A percentile compares a stretch with the other conserved stretches of the same genome.
These are phyloP conservation scores for Neocatenulostroma microsporum DNA, from an alignment of 2,329 filamentous ascomycete genomes.

Conservation along the genomic window DNA sequence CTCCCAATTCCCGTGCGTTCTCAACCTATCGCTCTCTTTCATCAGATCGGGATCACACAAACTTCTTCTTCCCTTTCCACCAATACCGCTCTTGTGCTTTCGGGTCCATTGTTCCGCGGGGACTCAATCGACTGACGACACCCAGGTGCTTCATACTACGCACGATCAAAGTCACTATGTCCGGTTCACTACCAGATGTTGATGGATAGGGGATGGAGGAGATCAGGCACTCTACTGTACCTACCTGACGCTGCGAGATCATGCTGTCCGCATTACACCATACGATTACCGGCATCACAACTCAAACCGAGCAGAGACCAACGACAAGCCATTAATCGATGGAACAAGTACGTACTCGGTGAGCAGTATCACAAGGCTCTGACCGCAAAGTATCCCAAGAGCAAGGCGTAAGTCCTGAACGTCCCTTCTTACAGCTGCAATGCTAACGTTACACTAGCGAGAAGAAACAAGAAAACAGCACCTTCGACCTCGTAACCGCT, in stretches of 20 bases:
- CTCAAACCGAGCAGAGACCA: conserved; percentile 66
- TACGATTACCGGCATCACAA: conserved; percentile 57
- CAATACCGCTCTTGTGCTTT: background rate
- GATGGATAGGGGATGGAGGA: conserved; percentile 69
- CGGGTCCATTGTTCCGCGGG: background rate
- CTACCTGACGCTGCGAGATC: conserved; percentile 68
- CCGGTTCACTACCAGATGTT: conserved; percentile 63
- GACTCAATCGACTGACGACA: conserved; percentile 2
- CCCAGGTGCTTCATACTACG: conserved; percentile 68
- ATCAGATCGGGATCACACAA: background rate
- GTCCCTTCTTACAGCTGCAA: background rate
- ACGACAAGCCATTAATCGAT: conserved; percentile 66
- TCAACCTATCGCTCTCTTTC: background rate
- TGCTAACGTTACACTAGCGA: conserved; percentile 31
- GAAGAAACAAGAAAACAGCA: conserved; percentile 55
- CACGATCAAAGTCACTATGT: conserved; percentile 52
- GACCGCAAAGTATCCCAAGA: conserved; percentile 57
- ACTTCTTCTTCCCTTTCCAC: background rate
- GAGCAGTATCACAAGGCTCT: conserved; percentile 59
- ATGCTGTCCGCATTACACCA: conserved; percentile 88
- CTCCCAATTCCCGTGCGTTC: conserved; percentile 43
- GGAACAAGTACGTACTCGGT: conserved; percentile 64
- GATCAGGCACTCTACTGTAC: conserved; percentile 59
- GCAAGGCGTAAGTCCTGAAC: conserved; percentile 49
- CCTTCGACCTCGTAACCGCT: conserved; percentile 59